Percentiles rank a stretch among this genome's conserved stretches.
Evolutionary conservation across 2,329 filamentous ascomycete genomes (phyloP).

Genomic region (Niveomyces coronatus): DNA sequence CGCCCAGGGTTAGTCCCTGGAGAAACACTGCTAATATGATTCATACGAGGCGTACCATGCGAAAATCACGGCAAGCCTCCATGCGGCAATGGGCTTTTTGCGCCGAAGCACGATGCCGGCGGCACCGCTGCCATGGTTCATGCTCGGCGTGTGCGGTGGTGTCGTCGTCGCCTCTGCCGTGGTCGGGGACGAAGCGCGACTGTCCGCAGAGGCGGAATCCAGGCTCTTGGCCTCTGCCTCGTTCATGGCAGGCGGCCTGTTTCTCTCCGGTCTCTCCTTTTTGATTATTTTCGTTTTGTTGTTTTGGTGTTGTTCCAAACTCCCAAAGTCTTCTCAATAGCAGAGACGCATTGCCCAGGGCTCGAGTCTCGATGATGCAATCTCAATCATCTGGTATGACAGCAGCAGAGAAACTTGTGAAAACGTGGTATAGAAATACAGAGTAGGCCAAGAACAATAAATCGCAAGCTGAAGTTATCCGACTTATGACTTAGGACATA

Average conservation of each 20-base stretch:
- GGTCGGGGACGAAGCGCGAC: not conserved
- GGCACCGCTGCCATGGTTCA: not conserved
- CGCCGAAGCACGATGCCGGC: slow-evolving; percentile 10
- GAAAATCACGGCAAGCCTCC: slow-evolving; percentile 12
- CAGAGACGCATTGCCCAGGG: no score
- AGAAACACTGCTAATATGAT: not conserved
- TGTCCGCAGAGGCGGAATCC: slow-evolving; percentile 3
- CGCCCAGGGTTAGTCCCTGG: not conserved
- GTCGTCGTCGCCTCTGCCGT: not conserved
- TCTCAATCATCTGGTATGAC: no score
- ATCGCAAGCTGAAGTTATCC: no score
- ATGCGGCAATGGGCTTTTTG: slow-evolving; percentile 13
- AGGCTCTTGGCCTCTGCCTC: slow-evolving; percentile 5
- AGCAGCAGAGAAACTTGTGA: no score
- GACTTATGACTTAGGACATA: no score
- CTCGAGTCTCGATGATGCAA: no score
- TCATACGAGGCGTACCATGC: slow-evolving; percentile 7
- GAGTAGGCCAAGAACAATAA: no score
- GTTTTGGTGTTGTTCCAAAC: no score
- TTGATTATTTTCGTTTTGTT: no score
- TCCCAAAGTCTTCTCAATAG: no score
- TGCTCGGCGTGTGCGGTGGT: not conserved
- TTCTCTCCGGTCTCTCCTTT: no score
- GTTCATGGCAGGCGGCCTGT: not conserved
- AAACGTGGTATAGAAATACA: no score